Percentiles rank a stretch among this genome's conserved stretches.
phyloP scores from a whole-genome alignment of 345 rosid species.

The rapeseed (Brassica napus) region Da-Ae NC_063446.1:37517501-37518000 shows the following conservation, averaged over 20 bases:
- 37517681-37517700: background rate
- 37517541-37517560: background rate
- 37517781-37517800: slow-evolving; percentile 13
- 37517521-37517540: background rate
- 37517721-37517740: background rate
- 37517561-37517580: background rate
- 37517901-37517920: background rate
- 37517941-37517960: slow-evolving; percentile 2
- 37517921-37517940: background rate
- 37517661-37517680: slow-evolving; percentile 34
- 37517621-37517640: background rate
- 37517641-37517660: background rate
- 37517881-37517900: background rate
- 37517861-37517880: slow-evolving; percentile 19
- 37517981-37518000: background rate
- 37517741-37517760: background rate
- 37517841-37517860: slow-evolving; percentile 28
- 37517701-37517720: background rate
- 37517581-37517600: background rate
- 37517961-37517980: slow-evolving; percentile 27
- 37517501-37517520: background rate
- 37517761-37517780: background rate
- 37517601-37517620: background rate
- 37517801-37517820: slow-evolving; percentile 19
- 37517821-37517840: slow-evolving; percentile 22